Evolutionary conservation across 192 early-diverging fungal species (phyloP), one percentile per base, ranked within the genome.

Genomic region (Backusella psychrophila): DNA sequence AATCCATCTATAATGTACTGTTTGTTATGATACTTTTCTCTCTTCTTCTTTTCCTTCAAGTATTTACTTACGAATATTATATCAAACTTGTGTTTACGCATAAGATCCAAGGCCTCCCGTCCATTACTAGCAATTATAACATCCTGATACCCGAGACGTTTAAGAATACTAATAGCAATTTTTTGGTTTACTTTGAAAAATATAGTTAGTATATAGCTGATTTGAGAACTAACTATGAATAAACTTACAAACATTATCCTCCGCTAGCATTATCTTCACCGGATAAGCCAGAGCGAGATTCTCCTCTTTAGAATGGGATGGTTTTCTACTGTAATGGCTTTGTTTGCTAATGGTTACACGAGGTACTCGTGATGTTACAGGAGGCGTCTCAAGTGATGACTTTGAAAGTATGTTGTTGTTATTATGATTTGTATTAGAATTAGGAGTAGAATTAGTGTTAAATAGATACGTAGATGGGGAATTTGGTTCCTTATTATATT

Each of bases 81-180:
- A 76, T 88, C 87, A 66, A 85, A 86, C 56, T 77, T 66, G 6
- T 72, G 73, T n/a, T 46, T 71, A 71, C 82, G 81, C 78, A 88
- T 75, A 42, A 78, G 77, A 33, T 85, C 85, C 38, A 88, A 74
- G 15, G 80, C 87, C 34, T 86, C 85, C 1, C 81, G 76, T 26
- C 87, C 87, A 72, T 88, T 88, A 41, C 85, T 78, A 6, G 82
- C 85, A 59, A 88, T 72, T 8, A 82, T 77, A 17, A 85, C 87
- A 70, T 83, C 78, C 3, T 77, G 74, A 49, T 88, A 88, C 0
- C 87, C 87, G 15, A 88, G 70, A 35, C 85, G 72, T 49, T 86
- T 88, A 29, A 88, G 71, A 26, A 88, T 85, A n/a, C 85, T 83
- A 11, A 86, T 79, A 21, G 85, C 85, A 36, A 88, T 85, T 72